Evolutionary conservation across 169 alveolate genomes (phyloP), one percentile per base, ranked within the genome.

Genomic region (Plasmodium coatneyi): DNA sequence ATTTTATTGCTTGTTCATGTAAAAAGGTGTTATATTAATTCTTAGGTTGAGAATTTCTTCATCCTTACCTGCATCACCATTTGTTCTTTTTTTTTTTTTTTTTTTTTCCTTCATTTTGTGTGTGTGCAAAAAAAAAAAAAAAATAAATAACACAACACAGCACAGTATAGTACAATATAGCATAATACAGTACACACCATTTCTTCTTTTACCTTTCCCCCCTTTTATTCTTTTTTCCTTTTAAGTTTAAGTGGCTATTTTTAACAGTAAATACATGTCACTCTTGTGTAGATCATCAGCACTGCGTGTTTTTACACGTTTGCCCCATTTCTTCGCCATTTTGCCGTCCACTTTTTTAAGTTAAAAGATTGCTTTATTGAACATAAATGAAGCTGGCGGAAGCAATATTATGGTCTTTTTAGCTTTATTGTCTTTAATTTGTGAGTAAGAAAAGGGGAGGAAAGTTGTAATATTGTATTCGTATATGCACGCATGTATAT

Each of bases 1-100:
- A 43, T 80, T 36, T 80, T 43, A 80, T 80, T 80, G 86, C 86
- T 80, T 80, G 72, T 80, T 80, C 71, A 80, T 34, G 71, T 80
- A 39, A 80, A 74, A 34, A 74, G 43, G 60, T 43, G 60, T 80
- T 25, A 39, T 30, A 41, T 80, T 80, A 80, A 39, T 43, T 43
- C 86, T 80, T 80, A 80, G 52, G 43, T 43, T 80, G 60, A 16
- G 34, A 39, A 25, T 46, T 80, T 49, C 60, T 80, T 80, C 60
- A 46, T 80, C 39, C 25, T 43, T 43, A 43, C 54, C 54, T 43
- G 54, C n/a, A 43, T 43, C 54, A 43, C 54, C 54, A 43, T 43
- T 43, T 43, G n/a, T 43, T 43, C 54, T 25, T 80, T 80, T 80
- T 39, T 43, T 46, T 78, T 78, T 78, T 12, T 78, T 12, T 78